Percentiles rank a stretch among this genome's conserved stretches.
phyloP scores from a whole-genome alignment of 2,329 filamentous ascomycete species.

The Penicillium sp. region DNA sequence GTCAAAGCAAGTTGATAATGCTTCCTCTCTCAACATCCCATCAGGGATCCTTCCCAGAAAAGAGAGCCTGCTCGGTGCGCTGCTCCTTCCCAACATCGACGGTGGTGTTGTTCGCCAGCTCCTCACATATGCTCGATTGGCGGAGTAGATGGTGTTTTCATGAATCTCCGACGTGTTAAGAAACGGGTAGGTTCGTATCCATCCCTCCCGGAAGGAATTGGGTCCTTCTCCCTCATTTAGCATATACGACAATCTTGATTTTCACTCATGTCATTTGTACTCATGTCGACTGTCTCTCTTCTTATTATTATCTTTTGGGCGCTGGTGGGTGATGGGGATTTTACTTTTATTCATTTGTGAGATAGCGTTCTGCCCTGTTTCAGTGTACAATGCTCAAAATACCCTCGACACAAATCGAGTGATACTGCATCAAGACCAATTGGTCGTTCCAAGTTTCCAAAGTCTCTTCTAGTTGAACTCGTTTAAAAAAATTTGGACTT shows the following conservation, averaged over 20 bases:
- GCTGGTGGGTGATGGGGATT: constrained; percentile 21
- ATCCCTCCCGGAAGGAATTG: background rate
- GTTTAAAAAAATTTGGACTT: too few species aligned
- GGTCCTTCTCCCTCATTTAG: constrained; percentile 9
- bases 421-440: constrained; percentile 24
- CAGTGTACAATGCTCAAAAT: constrained; percentile 40
- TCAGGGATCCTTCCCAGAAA: constrained; percentile 63
- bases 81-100: constrained; percentile 66
- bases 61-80: constrained; percentile 65
- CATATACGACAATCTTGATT: constrained; percentile 23
- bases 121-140: constrained; percentile 61
- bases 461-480: background rate
- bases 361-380: constrained; percentile 24
- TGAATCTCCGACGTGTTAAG: background rate
- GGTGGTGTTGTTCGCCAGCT: constrained; percentile 65
- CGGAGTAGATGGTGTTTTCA: constrained; percentile 35
- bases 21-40: constrained; percentile 53
- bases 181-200: background rate
- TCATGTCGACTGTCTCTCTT: constrained; percentile 21
- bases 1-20: constrained; percentile 55
- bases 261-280: constrained; percentile 31
- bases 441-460: background rate
- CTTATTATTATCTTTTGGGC: constrained; percentile 16
- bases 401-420: constrained; percentile 32
- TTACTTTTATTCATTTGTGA: constrained; percentile 19